These are phyloP conservation scores for Mrakiaceae sp. DNA, from an alignment of 1,284 basidiomycete genomes.

Conservation along the genomic window DNA sequence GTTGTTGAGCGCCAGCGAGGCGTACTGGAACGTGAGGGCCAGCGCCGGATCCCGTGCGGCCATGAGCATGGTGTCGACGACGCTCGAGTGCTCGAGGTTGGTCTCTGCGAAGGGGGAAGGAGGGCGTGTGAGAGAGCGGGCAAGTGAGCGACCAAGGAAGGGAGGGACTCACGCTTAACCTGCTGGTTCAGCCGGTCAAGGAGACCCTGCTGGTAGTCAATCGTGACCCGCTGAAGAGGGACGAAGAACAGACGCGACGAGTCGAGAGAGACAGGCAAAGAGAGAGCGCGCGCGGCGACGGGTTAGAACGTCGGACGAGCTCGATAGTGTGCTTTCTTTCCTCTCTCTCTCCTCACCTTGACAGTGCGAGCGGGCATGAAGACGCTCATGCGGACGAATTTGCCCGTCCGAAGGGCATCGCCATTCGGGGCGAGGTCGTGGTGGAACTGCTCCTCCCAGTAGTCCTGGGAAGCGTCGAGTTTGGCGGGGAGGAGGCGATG, in stretches of 20 bases:
- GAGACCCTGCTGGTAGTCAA: constrained; percentile 72
- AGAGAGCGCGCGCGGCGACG: no score
- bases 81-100: constrained; percentile 24
- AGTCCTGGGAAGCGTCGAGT: neutral
- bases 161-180: constrained; percentile 47
- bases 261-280: no score
- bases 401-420: neutral
- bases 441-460: neutral
- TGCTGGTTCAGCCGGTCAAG: constrained; percentile 61
- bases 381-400: neutral
- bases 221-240: constrained; percentile 38
- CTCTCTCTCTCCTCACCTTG: no score
- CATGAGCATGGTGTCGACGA: constrained; percentile 56
- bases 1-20: constrained; percentile 86
- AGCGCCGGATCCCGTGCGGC: constrained; percentile 51
- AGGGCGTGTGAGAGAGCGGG: neutral
- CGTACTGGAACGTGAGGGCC: constrained; percentile 78
- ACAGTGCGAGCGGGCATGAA: neutral
- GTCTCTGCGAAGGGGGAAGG: neutral
- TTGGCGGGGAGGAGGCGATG: neutral
- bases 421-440: no score
- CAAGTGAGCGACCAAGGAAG: neutral
- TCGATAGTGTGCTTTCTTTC: no score
- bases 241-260: no score
- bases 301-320: no score